A percentile compares a stretch with the other conserved stretches of the same genome.
phyloP scores from a whole-genome alignment of 306 rosid genomes.

The Vigna reflexopilosa region DNA sequence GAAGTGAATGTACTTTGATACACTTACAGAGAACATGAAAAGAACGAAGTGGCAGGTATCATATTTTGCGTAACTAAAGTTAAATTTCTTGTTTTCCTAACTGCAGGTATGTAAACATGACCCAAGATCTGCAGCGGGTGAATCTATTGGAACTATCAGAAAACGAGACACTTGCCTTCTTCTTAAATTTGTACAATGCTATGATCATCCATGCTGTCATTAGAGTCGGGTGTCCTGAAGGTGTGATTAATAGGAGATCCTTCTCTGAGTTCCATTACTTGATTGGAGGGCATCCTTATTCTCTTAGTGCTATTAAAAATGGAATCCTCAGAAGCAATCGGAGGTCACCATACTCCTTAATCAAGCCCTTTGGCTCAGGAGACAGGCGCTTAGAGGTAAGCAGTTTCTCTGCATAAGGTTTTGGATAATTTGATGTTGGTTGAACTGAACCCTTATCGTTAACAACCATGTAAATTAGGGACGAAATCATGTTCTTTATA shows the following conservation, averaged over 20 bases:
- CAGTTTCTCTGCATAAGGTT: neutral
- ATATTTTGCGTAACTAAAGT: constrained; percentile 7
- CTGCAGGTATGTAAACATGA: constrained; percentile 79
- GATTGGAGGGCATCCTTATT: constrained; percentile 82
- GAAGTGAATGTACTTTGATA: constrained; percentile 5
- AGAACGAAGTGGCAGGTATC: neutral
- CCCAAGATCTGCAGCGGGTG: constrained; percentile 79
- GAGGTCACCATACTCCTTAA: constrained; percentile 82
- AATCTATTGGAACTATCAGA: constrained; percentile 66
- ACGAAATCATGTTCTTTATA: neutral
- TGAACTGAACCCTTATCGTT: neutral
- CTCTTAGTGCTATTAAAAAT: constrained; percentile 67
- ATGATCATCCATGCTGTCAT: constrained; percentile 86
- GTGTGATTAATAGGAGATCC: constrained; percentile 72
- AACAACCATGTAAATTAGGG: neutral
- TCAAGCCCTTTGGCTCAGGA: constrained; percentile 67
- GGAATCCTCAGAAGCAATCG: constrained; percentile 87
- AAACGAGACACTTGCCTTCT: constrained; percentile 78
- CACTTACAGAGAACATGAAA: constrained; percentile 2
- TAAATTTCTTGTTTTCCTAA: constrained; percentile 24
- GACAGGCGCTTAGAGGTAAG: constrained; percentile 82
- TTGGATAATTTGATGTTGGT: constrained; percentile 6
- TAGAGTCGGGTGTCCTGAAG: constrained; percentile 73
- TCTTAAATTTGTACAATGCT: constrained; percentile 87
- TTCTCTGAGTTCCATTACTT: constrained; percentile 79